These are phyloP conservation scores for Kazachstania kunashirensis DNA, from an alignment of 805 yeast species.

Conservation along the genomic window DNA sequence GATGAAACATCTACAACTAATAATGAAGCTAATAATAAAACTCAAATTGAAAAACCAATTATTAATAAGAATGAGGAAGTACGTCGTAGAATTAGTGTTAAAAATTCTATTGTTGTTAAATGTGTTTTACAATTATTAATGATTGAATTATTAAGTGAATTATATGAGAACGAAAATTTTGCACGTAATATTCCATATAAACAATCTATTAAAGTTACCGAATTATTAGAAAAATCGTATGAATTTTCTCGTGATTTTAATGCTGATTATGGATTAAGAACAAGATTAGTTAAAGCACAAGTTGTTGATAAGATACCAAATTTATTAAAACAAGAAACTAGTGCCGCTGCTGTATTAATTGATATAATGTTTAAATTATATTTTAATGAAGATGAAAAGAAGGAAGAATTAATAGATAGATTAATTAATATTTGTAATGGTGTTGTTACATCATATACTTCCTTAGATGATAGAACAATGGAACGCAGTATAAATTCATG, in stretches of 20 bases:
- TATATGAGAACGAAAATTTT: slow-evolving; percentile 62
- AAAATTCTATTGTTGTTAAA: slow-evolving; percentile 76
- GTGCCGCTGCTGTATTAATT: slow-evolving; percentile 79
- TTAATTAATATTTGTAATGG: slow-evolving; percentile 60
- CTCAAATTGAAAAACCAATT: neutral
- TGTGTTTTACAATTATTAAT: slow-evolving; percentile 83
- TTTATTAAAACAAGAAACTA: slow-evolving; percentile 80
- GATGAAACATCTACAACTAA: slow-evolving; percentile 15
- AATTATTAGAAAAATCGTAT: slow-evolving; percentile 58
- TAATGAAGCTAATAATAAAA: neutral
- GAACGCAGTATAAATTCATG: slow-evolving; percentile 76
- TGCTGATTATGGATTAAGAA: slow-evolving; percentile 77
- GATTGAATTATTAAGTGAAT: slow-evolving; percentile 77
- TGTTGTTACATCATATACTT: slow-evolving; percentile 59
- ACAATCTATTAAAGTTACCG: slow-evolving; percentile 50
- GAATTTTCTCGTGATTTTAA: slow-evolving; percentile 80
- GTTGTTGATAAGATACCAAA: slow-evolving; percentile 89
- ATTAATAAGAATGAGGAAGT: slow-evolving; percentile 7
- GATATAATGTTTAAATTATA: slow-evolving; percentile 72
- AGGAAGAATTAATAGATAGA: slow-evolving; percentile 34
- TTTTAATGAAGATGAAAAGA: slow-evolving; percentile 33
- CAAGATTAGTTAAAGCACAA: slow-evolving; percentile 85
- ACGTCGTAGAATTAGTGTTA: slow-evolving; percentile 41
- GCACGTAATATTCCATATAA: slow-evolving; percentile 59
- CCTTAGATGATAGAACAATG: slow-evolving; percentile 62